Evolutionary conservation across 176 grass and related monocot species (phyloP).

Genomic region (Oryza meridionalis): DNA sequence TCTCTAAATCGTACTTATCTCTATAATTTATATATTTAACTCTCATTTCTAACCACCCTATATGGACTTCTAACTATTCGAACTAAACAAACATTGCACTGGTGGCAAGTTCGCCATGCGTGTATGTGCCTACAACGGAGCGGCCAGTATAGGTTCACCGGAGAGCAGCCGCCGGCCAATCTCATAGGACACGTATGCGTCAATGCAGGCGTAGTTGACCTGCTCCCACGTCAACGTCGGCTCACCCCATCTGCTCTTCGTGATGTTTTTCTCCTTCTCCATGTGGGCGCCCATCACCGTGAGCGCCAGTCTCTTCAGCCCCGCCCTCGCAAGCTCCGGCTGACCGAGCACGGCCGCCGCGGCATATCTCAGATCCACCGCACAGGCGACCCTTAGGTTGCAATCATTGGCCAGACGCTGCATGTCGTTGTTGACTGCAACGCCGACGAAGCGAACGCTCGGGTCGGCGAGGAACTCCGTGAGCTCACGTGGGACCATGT

Average conservation of each 20-base stretch:
- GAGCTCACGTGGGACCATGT: slow-evolving; percentile 21
- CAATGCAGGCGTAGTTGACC: slow-evolving; percentile 57
- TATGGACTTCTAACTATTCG: too few relatives aligned
- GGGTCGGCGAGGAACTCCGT: slow-evolving; percentile 35
- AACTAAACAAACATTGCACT: too few relatives aligned
- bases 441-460: slow-evolving; percentile 51
- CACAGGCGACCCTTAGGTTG: slow-evolving; percentile 5
- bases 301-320: slow-evolving; percentile 44
- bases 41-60: too few relatives aligned
- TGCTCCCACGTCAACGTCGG: slow-evolving; percentile 26
- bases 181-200: slow-evolving; percentile 62
- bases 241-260: slow-evolving; percentile 48
- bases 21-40: too few relatives aligned
- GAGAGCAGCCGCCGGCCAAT: slow-evolving; percentile 49
- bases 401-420: slow-evolving; percentile 40
- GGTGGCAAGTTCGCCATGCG: too few relatives aligned
- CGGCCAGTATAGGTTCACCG: neutral
- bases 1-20: too few relatives aligned
- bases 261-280: slow-evolving; percentile 40
- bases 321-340: slow-evolving; percentile 27
- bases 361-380: slow-evolving; percentile 34
- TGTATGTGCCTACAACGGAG: neutral
- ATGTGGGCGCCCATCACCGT: slow-evolving; percentile 38
- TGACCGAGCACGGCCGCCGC: slow-evolving; percentile 33
- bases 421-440: slow-evolving; percentile 44